These are phyloP conservation scores for Nicotiana paniculata DNA, from an alignment of 257 asterid species.

Conservation along the genomic window DNA sequence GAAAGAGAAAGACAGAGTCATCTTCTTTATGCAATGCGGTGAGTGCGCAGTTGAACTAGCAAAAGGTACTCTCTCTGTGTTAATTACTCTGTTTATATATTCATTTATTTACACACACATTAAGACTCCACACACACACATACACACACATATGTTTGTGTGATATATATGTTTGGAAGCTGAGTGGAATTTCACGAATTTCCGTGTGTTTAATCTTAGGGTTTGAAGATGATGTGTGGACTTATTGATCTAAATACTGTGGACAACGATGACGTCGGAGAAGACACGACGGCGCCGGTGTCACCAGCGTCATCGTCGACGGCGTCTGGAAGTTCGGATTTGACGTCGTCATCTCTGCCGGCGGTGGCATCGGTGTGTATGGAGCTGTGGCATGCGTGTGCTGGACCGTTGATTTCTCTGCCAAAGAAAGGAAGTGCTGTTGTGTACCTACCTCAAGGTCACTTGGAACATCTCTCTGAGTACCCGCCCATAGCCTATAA, in stretches of 20 bases:
- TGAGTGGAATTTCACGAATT: neutral
- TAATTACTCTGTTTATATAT: neutral
- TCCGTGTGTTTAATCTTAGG: slow-evolving; percentile 28
- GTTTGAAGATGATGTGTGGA: slow-evolving; percentile 41
- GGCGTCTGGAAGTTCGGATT: slow-evolving; percentile 29
- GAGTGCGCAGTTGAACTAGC: slow-evolving; percentile 21
- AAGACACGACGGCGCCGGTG: neutral
- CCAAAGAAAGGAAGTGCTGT: slow-evolving; percentile 80
- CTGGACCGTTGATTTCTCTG: slow-evolving; percentile 90
- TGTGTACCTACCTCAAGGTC: slow-evolving; percentile 95
- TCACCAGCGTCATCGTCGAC: slow-evolving; percentile 16
- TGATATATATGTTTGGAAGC: neutral
- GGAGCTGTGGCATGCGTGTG: slow-evolving; percentile 99
- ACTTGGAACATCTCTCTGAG: slow-evolving; percentile 63
- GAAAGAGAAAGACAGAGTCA: neutral
- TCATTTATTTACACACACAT: neutral
- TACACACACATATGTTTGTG: neutral
- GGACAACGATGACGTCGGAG: slow-evolving; percentile 32
- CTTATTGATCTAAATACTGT: slow-evolving; percentile 73
- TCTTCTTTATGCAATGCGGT: slow-evolving; percentile 15
- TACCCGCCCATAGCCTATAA: slow-evolving; percentile 38
- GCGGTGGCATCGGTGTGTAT: slow-evolving; percentile 55
- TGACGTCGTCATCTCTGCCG: slow-evolving; percentile 20
- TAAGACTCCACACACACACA: neutral
- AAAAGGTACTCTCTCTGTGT: neutral